Evolutionary conservation across 140 eudicot genomes (phyloP), one percentile per base, ranked within the genome.

Genomic region (Erigeron philadelphicus): DNA sequence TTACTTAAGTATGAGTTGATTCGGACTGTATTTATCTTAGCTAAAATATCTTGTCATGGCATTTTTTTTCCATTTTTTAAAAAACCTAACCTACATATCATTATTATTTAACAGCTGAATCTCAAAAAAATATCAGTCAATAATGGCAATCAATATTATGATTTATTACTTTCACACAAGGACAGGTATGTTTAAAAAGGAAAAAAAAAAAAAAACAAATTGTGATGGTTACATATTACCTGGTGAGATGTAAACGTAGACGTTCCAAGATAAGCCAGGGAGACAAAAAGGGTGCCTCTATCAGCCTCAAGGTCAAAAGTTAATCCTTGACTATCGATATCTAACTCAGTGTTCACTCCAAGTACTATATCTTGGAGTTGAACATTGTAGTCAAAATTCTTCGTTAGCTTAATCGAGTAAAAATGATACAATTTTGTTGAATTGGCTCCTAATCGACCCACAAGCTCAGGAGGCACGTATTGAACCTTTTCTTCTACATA

Each of bases 391-490:
- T 74, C 58, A 16, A 81, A 89, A 25, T 63, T 62, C n/a, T 21
- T 75, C 31, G 75, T 52, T 12, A 93, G 68, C 72, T 82, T 78
- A 17, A 93, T 65, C 18, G 64, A 9, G 80, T 93, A 93, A 76
- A 84, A 81, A 66, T 93, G 66, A 81, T 77, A 85, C n/a, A 52
- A 4, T 65, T 18, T 81, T 17, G 66, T 18, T 23, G 77, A 59
- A 56, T 72, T 77, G 9, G 44, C 49, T 6, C 67, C 67, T 48
- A 47, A 13, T 72, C 57, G 60, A 53, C 93, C 66, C 45, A 89
- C 84, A 67, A 93, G 75, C 69, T 93, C 96, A 17, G 80, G 80
- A 7, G 98, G 90, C 43, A 79, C 53, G 55, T 78, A 89, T 18
- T 45, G 71, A 57, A 62, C 80, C 11, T 78, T 85, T 45, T 92